Base-by-base conservation (phyloP, 768 basidiomycete species). In the Kwoniella shandongensis region DNA sequence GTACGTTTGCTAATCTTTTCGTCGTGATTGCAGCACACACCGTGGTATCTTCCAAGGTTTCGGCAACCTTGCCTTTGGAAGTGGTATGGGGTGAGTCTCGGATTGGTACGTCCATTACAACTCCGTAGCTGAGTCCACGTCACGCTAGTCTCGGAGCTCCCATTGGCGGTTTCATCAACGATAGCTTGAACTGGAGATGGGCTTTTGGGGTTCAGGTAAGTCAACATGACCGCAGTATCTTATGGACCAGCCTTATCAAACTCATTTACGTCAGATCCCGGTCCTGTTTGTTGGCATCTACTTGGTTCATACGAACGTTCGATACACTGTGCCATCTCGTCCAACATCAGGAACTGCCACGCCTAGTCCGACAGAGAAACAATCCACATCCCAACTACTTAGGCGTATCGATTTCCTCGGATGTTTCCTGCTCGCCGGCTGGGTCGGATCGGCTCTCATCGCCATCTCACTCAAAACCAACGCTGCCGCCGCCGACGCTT, bases 1-100 rank as follows among this genome's bases (percentile, higher is more conserved):
- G n/a, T n/a, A n/a, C n/a, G n/a, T n/a, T n/a, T n/a, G n/a, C n/a
- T n/a, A n/a, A n/a, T n/a, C n/a, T n/a, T n/a, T n/a, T n/a, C n/a
- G n/a, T n/a, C n/a, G n/a, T n/a, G n/a, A n/a, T n/a, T n/a, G n/a
- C 25, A 58, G 56, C 13, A 51, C 48, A 3, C 56, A 58, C 38
- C 40, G 93, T 52, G 93, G 91, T 1, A 78, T 94, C 12, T 94
- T 91, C 70, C 94, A 98, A 76, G 92, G 91, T 54, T 38, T 54
- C n/a, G 66, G 60, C 11, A 62, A 57, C 41, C 30, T 57, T 10
- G 45, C 51, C 23, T 57, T 62, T 71, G 92, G 91, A 44, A 79
- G 89, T 55, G 91, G 91, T 7, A n/a, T n/a, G 12, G 30, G 7
- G 4, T 17, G 25, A 27, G 15, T 40, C 29, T 30, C 13, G 10